phyloP scores from a whole-genome alignment of 2,329 filamentous ascomycete genomes.

The Chaetomiaceae sp. region DNA sequence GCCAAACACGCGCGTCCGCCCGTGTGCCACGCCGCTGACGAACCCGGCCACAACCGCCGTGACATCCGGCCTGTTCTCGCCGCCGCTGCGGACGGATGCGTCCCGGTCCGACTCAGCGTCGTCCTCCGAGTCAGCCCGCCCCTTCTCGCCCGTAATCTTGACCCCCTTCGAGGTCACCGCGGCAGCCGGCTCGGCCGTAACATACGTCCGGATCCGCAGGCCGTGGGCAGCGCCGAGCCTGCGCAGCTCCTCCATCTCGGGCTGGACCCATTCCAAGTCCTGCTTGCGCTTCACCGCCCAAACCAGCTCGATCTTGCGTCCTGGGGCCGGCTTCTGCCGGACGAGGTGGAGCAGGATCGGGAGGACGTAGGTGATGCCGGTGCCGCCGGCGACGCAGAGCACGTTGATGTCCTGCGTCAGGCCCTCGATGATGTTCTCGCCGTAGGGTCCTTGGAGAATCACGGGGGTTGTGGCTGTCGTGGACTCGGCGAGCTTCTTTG shows the following conservation, averaged over 20 bases:
- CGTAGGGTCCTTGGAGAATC: constrained; percentile 61
- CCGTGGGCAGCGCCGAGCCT: constrained; percentile 33
- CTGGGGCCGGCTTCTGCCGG: constrained; percentile 28
- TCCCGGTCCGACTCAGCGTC: constrained; percentile 24
- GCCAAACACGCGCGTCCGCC: constrained; percentile 52
- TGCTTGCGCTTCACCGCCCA: constrained; percentile 56
- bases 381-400: constrained; percentile 54
- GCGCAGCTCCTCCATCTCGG: constrained; percentile 50
- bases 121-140: constrained; percentile 11
- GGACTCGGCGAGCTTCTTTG: constrained; percentile 31
- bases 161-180: constrained; percentile 19
- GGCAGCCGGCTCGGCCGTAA: constrained; percentile 49
- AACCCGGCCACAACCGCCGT: constrained; percentile 44
- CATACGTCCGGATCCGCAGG: constrained; percentile 53
- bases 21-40: constrained; percentile 41
- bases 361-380: constrained; percentile 54
- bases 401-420: constrained; percentile 42
- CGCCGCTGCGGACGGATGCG: constrained; percentile 7
- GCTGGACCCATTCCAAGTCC: constrained; percentile 55
- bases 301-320: constrained; percentile 54
- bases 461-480: constrained; percentile 43
- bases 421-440: constrained; percentile 44
- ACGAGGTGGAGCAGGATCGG: constrained; percentile 44
- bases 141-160: constrained; percentile 23
- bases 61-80: constrained; percentile 41